A percentile compares a stretch with the other conserved stretches of the same genome.
Conservation (phyloP, 306 rosid genomes). For the Corylus heterophylla region DNA sequence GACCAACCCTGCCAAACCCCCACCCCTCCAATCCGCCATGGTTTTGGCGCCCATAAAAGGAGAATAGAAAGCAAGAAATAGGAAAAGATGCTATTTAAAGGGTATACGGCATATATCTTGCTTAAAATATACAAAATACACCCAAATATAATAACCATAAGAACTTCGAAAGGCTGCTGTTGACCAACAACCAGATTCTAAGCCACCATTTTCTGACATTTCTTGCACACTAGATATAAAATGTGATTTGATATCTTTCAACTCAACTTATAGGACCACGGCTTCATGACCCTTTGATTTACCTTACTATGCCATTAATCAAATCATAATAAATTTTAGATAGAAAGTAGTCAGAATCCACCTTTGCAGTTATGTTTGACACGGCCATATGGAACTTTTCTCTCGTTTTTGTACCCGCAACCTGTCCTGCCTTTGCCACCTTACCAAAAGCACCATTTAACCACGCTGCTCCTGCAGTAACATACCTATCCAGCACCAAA, state of each 20-base stretch:
- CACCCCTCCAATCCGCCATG: background rate
- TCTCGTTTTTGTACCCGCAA: conserved; percentile 85
- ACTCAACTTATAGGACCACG: background rate
- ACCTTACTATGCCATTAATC: background rate
- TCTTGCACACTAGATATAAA: background rate
- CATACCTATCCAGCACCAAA: conserved; percentile 59
- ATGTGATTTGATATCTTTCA: background rate
- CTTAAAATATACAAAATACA: background rate
- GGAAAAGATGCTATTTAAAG: background rate
- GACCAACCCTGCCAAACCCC: background rate
- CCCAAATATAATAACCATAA: background rate
- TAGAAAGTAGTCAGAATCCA: conserved; percentile 32
- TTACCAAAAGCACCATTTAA: conserved; percentile 86
- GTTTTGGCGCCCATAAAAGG: background rate
- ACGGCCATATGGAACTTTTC: conserved; percentile 79
- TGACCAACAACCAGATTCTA: background rate
- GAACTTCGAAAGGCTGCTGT: background rate
- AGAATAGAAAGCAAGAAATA: background rate
- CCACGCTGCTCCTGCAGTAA: conserved; percentile 84
- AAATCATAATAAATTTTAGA: background rate
- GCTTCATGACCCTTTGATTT: background rate
- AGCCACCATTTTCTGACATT: background rate
- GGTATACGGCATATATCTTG: background rate
- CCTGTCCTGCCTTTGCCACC: conserved; percentile 85
- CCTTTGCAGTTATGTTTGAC: conserved; percentile 82